phyloP scores from a whole-genome alignment of 129 eudicot species.

The Chrysanthemum makinoi region DNA sequence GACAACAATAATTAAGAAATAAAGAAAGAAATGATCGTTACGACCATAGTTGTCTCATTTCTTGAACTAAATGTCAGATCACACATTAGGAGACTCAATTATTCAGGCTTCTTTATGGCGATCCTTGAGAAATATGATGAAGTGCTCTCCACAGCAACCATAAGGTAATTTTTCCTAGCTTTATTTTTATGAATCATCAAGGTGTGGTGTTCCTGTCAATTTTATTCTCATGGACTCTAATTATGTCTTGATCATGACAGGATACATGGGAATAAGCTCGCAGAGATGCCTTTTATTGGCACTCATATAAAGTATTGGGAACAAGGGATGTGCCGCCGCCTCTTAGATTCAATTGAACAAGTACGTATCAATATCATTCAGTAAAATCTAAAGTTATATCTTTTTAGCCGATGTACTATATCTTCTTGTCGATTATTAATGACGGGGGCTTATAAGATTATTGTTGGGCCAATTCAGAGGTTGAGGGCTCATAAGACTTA shows the following conservation, averaged over 20 bases:
- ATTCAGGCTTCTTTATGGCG: slow-evolving; percentile 56
- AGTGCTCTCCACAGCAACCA: slow-evolving; percentile 59
- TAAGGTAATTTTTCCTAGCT: slow-evolving; percentile 46
- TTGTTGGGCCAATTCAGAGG: too few relatives aligned
- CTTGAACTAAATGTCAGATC: slow-evolving; percentile 48
- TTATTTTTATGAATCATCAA: background rate
- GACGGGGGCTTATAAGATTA: too few relatives aligned
- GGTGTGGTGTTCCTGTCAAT: background rate
- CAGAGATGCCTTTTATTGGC: slow-evolving; percentile 98
- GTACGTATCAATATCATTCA: slow-evolving; percentile 37
- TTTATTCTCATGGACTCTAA: background rate
- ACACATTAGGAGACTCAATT: slow-evolving; percentile 68
- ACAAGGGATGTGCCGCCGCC: slow-evolving; percentile 91
- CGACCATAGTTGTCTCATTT: background rate
- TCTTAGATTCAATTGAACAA: slow-evolving; percentile 64
- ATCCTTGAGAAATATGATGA: slow-evolving; percentile 78
- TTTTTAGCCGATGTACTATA: background rate
- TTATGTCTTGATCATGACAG: slow-evolving; percentile 32
- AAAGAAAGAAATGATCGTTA: background rate
- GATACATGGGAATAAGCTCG: slow-evolving; percentile 72
- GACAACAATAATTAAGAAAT: background rate
- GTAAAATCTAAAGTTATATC: background rate
- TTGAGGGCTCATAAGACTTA: too few relatives aligned
- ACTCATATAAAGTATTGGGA: slow-evolving; percentile 78
- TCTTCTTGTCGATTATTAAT: background rate